These are phyloP conservation scores for Mycosphaerella sp. DNA, from an alignment of 2,329 filamentous ascomycete species.

Conservation along the genomic window DNA sequence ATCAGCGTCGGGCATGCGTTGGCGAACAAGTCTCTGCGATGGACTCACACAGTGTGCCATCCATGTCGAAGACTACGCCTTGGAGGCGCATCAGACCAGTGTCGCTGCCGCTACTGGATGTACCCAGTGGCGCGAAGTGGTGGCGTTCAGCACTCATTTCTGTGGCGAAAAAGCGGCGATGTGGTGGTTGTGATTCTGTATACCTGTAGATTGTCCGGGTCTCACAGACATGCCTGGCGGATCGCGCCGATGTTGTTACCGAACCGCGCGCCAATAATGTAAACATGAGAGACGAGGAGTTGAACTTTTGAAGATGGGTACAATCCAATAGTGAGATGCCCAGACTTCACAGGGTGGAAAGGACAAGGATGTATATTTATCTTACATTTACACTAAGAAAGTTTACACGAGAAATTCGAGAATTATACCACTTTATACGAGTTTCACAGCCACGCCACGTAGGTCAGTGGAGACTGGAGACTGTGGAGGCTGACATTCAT, in stretches of 20 bases:
- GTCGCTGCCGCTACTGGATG: slow-evolving; percentile 27
- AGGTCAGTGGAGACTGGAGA: too few species aligned
- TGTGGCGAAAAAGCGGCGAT: neutral
- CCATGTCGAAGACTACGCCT: slow-evolving; percentile 80
- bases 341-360: slow-evolving; percentile 30
- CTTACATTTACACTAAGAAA: too few species aligned
- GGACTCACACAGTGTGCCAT: slow-evolving; percentile 75
- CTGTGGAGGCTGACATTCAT: too few species aligned
- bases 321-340: slow-evolving; percentile 35
- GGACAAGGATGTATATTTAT: too few species aligned
- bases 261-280: slow-evolving; percentile 39
- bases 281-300: slow-evolving; percentile 16
- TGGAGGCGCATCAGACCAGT: slow-evolving; percentile 40
- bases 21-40: slow-evolving; percentile 13
- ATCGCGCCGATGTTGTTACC: neutral
- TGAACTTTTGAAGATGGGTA: slow-evolving; percentile 36
- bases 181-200: neutral
- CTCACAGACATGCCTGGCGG: neutral
- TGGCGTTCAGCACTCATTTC: slow-evolving; percentile 11
- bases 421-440: too few species aligned
- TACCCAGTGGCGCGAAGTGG: slow-evolving; percentile 46
- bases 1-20: neutral
- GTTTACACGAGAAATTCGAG: too few species aligned
- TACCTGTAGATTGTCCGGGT: neutral
- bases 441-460: too few species aligned